These are phyloP conservation scores for Polytolypa hystricis DNA, from an alignment of 2,329 filamentous ascomycete species.

Conservation along the genomic window DNA sequence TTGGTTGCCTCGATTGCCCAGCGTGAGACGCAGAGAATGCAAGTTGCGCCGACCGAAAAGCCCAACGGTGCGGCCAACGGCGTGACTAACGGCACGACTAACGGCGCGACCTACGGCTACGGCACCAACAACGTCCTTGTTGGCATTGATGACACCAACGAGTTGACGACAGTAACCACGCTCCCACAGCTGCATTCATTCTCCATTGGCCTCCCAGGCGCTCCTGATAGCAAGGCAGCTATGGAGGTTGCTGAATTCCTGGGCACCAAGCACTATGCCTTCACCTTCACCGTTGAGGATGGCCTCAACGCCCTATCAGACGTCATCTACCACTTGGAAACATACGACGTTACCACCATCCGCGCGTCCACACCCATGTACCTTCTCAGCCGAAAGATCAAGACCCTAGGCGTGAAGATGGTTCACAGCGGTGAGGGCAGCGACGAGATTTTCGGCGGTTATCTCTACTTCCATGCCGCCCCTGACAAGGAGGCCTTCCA, in stretches of 20 bases:
- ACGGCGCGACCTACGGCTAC: conserved; percentile 33
- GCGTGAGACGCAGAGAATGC: conserved; percentile 73
- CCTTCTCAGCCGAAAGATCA: conserved; percentile 94
- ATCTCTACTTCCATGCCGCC: conserved; percentile 95
- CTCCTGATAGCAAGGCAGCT: conserved; percentile 85
- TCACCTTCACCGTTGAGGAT: conserved; percentile 97
- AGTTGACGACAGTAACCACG: conserved; percentile 79
- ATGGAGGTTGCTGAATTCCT: conserved; percentile 91
- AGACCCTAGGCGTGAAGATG: conserved; percentile 99
- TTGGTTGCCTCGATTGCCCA: conserved; percentile 92
- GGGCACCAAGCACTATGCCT: conserved; percentile 93
- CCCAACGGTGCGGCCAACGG: conserved; percentile 41
- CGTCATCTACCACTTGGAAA: conserved; percentile 96
- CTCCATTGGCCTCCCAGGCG: conserved; percentile 88
- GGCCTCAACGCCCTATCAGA: conserved; percentile 93
- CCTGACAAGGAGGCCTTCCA: conserved; percentile 90
- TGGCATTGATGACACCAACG: conserved; percentile 86
- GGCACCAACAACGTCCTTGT: conserved; percentile 53
- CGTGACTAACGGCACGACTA: conserved; percentile 35
- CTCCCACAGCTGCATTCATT: conserved; percentile 96
- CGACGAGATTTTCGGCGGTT: conserved; percentile 97
- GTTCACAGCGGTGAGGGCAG: conserved; percentile 92
- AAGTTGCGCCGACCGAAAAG: conserved; percentile 42
- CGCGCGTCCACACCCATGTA: conserved; percentile 99
- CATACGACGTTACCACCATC: conserved; percentile 96